These are phyloP conservation scores for Ceratocystis harringtonii DNA, from an alignment of 2,329 filamentous ascomycete genomes.

Conservation along the genomic window DNA sequence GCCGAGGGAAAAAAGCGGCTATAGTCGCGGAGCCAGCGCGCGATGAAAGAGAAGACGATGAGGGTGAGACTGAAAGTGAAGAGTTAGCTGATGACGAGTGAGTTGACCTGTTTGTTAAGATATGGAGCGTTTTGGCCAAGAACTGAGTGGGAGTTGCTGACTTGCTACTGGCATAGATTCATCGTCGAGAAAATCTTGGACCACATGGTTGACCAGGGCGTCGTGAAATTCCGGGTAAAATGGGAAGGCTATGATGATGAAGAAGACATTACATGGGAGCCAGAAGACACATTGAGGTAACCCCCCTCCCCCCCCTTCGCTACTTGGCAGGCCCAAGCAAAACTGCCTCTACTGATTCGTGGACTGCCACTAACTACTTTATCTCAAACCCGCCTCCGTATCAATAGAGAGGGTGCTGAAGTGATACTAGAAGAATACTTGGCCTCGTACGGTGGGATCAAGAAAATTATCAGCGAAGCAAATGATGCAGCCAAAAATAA, in stretches of 20 bases:
- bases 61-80: slow-evolving; percentile 25
- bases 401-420: slow-evolving; percentile 37
- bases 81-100: slow-evolving; percentile 32
- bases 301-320: slow-evolving; percentile 17
- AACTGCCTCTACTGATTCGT: too few relatives aligned
- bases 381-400: not conserved
- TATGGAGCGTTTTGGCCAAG: not conserved
- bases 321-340: too few relatives aligned
- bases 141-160: not conserved
- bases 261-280: slow-evolving; percentile 63
- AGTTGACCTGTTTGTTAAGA: slow-evolving; percentile 17
- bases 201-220: slow-evolving; percentile 45
- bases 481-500: slow-evolving; percentile 36
- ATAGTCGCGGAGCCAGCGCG: slow-evolving; percentile 19
- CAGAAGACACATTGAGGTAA: slow-evolving; percentile 52
- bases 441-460: slow-evolving; percentile 45
- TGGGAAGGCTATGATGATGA: slow-evolving; percentile 66
- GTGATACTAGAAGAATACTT: slow-evolving; percentile 53
- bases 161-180: slow-evolving; percentile 34
- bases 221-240: slow-evolving; percentile 54
- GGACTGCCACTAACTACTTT: too few relatives aligned
- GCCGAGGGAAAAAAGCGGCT: not conserved
- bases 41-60: slow-evolving; percentile 21
- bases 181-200: slow-evolving; percentile 59
- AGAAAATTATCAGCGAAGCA: slow-evolving; percentile 37